Conservation (phyloP, 78 protist species). For the Capsaspora owczarzaki region DNA sequence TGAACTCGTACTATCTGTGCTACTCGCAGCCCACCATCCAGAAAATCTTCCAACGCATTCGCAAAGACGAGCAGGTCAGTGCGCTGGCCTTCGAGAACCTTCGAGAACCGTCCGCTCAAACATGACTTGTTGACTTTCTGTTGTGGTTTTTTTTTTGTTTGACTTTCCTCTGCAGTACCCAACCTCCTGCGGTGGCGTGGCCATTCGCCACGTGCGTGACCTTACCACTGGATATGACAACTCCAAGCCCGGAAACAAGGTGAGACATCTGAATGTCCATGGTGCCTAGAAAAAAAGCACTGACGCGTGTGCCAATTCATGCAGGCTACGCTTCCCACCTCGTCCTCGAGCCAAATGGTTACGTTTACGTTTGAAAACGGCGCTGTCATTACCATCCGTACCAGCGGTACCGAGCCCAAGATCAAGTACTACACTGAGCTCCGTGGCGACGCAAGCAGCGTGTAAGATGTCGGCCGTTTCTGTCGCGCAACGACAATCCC, state of each 20-base stretch:
- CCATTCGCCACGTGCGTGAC: conserved; percentile 65
- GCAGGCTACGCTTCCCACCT: not conserved
- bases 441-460: conserved; percentile 1
- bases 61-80: conserved; percentile 33
- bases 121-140: too few relatives aligned
- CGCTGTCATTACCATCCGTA: conserved; percentile 82
- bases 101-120: too few relatives aligned
- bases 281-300: not conserved
- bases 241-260: conserved; percentile 44
- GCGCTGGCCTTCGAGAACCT: not conserved
- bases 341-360: conserved; percentile 70
- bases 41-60: conserved; percentile 52
- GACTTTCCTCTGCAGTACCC: conserved; percentile 16
- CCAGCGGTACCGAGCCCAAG: conserved; percentile 98
- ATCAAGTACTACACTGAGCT: conserved; percentile 87
- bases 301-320: not conserved
- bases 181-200: not conserved
- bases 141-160: too few relatives aligned
- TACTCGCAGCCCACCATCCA: conserved; percentile 55
- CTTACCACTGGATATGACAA: conserved; percentile 68
- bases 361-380: conserved; percentile 87
- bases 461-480: not conserved
- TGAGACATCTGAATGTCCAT: too few relatives aligned
- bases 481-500: not conserved
- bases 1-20: conserved; percentile 37